Conservation (phyloP, 805 yeast species). For the Clavispora vitiphila region DNA sequence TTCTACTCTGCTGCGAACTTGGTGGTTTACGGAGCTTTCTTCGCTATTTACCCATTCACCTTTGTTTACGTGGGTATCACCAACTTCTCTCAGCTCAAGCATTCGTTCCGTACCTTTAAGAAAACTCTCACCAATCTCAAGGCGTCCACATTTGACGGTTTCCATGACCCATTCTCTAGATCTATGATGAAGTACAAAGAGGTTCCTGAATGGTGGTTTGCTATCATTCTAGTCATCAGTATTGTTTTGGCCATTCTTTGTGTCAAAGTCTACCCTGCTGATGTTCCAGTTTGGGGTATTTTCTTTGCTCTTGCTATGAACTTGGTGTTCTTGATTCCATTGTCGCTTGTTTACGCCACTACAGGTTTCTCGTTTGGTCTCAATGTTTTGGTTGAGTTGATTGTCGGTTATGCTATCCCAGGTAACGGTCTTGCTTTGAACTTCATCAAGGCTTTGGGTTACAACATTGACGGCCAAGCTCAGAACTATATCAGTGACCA, state of each 20-base stretch:
- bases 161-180: constrained; percentile 27
- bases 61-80: constrained; percentile 16
- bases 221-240: constrained; percentile 21
- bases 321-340: constrained; percentile 29
- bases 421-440: constrained; percentile 32
- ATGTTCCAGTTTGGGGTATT: constrained; percentile 34
- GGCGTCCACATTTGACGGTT: constrained; percentile 26
- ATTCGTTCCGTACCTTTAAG: constrained; percentile 10
- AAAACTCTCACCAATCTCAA: constrained; percentile 14
- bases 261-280: constrained; percentile 26
- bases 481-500: constrained; percentile 49
- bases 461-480: constrained; percentile 54
- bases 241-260: constrained; percentile 29
- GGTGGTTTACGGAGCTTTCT: constrained; percentile 20
- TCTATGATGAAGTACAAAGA: constrained; percentile 31
- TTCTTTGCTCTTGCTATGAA: constrained; percentile 31
- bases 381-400: constrained; percentile 33
- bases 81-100: constrained; percentile 12
- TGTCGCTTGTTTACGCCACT: constrained; percentile 22
- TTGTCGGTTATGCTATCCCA: constrained; percentile 34
- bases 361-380: constrained; percentile 31
- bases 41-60: constrained; percentile 22
- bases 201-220: constrained; percentile 31
- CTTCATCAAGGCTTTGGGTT: constrained; percentile 57
- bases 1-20: constrained; percentile 20